Evolutionary conservation across 441 rosid species (phyloP).

Genomic region (Dalechampia spathulata): DNA sequence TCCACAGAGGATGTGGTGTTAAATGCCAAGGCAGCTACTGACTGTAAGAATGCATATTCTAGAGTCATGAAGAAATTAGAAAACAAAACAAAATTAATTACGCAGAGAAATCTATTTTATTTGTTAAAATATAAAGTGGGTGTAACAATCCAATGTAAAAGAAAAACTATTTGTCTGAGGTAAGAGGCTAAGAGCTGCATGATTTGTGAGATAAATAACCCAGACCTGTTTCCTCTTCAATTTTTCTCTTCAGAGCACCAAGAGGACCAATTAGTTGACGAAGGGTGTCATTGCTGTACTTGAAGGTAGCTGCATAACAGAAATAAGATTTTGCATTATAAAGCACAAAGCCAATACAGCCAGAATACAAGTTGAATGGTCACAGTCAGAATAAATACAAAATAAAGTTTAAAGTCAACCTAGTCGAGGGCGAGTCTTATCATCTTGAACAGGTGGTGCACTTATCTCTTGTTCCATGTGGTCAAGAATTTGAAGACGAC

Average conservation of each 20-base stretch:
- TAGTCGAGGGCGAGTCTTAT: slow-evolving; percentile 54
- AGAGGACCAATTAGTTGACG: slow-evolving; percentile 88
- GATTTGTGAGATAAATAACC: neutral
- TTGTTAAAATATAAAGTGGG: neutral
- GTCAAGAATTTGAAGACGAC: slow-evolving; percentile 87
- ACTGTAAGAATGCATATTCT: neutral
- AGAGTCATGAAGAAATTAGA: neutral
- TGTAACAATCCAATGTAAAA: neutral
- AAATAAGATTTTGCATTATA: slow-evolving; percentile 20
- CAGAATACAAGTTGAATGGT: too few relatives aligned
- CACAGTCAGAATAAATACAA: slow-evolving; percentile 10
- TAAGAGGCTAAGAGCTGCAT: neutral
- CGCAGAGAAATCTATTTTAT: too few relatives aligned
- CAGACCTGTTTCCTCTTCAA: slow-evolving; percentile 94
- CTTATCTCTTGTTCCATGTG: slow-evolving; percentile 79
- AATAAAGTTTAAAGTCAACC: slow-evolving; percentile 37
- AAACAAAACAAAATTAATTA: too few relatives aligned
- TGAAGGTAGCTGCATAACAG: slow-evolving; percentile 55
- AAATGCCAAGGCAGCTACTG: neutral
- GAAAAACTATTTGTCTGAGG: neutral
- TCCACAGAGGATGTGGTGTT: neutral
- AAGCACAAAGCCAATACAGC: too few relatives aligned
- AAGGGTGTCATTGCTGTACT: slow-evolving; percentile 75
- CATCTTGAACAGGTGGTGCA: slow-evolving; percentile 59
- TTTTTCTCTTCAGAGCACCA: slow-evolving; percentile 67